Conservation (phyloP, 352 stramenopile species). For the Phytophthora litchii region DNA sequence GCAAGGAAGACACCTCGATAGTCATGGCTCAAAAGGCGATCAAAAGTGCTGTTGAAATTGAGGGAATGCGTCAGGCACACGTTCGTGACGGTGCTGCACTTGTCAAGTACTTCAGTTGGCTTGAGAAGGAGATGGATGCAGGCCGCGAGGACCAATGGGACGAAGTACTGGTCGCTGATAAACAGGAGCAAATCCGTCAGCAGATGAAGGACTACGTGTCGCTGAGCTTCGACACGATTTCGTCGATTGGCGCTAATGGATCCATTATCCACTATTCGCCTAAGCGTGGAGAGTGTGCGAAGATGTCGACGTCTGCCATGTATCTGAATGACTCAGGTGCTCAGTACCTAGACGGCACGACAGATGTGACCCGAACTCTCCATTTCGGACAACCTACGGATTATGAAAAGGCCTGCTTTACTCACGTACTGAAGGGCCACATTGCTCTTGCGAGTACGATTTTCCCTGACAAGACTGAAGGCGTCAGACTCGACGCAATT, state of each 20-base stretch:
- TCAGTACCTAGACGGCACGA: conserved; percentile 99
- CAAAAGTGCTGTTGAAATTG: conserved; percentile 96
- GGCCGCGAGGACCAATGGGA: conserved; percentile 66
- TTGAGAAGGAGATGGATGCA: conserved; percentile 76
- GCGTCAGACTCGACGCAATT: conserved; percentile 97
- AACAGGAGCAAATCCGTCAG: conserved; percentile 89
- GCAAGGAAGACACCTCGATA: conserved; percentile 77
- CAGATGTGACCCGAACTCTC: conserved; percentile 98
- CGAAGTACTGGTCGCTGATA: conserved; percentile 90
- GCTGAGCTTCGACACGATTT: conserved; percentile 98
- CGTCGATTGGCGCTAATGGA: conserved; percentile 95
- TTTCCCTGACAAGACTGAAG: conserved; percentile 92
- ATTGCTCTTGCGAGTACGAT: conserved; percentile 93
- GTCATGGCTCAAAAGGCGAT: conserved; percentile 90
- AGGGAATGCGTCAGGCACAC: conserved; percentile 95
- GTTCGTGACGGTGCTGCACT: conserved; percentile 96
- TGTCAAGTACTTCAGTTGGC: conserved; percentile 94
- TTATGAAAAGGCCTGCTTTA: conserved; percentile 96
- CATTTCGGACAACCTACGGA: conserved; percentile 94
- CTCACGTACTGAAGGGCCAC: conserved; percentile 96
- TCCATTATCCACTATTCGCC: conserved; percentile 97
- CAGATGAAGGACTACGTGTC: conserved; percentile 91
- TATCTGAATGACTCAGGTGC: conserved; percentile 99
- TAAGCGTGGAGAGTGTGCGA: conserved; percentile 76
- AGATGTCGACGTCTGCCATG: conserved; percentile 92